phyloP scores from a whole-genome alignment of 2,329 filamentous ascomycete species.

The Rhexocercosporidium sp. region DNA sequence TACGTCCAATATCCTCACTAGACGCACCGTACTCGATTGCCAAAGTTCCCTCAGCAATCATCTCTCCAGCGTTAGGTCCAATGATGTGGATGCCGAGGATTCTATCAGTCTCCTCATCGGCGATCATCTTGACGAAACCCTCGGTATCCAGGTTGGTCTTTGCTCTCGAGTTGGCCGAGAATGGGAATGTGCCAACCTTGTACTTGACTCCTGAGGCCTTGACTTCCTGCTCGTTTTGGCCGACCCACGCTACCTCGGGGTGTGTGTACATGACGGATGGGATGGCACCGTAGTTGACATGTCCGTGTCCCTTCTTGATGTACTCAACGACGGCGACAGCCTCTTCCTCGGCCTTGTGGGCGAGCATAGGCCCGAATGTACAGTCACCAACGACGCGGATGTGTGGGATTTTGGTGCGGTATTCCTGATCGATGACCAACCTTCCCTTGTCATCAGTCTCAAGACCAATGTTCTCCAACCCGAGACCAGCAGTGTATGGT shows the following conservation, averaged over 20 bases:
- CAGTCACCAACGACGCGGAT: slow-evolving; percentile 96
- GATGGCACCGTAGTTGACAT: slow-evolving; percentile 98
- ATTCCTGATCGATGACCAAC: slow-evolving; percentile 97
- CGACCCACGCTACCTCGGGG: slow-evolving; percentile 98
- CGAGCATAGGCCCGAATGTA: slow-evolving; percentile 98
- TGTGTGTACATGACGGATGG: slow-evolving; percentile 99
- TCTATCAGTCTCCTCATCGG: slow-evolving; percentile 94
- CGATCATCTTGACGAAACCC: slow-evolving; percentile 95
- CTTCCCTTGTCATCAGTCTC: slow-evolving; percentile 93
- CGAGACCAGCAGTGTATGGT: slow-evolving; percentile 90
- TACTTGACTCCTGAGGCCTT: slow-evolving; percentile 91
- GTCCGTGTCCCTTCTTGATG: slow-evolving; percentile 96
- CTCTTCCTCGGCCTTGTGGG: slow-evolving; percentile 99
- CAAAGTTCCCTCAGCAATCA: slow-evolving; percentile 97
- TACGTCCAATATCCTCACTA: slow-evolving; percentile 91
- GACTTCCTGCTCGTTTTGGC: slow-evolving; percentile 94
- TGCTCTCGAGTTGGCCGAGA: slow-evolving; percentile 96
- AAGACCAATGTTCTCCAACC: slow-evolving; percentile 90
- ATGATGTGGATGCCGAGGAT: slow-evolving; percentile 97
- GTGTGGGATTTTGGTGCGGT: slow-evolving; percentile 96
- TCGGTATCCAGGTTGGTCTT: slow-evolving; percentile 99
- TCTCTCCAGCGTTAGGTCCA: slow-evolving; percentile 94
- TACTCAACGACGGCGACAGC: slow-evolving; percentile 93
- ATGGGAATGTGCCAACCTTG: slow-evolving; percentile 92
- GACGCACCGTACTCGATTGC: slow-evolving; percentile 96